Evolutionary conservation across 306 rosid genomes (phyloP), one percentile per base, ranked within the genome.

Genomic region (Dalbergia oliveri): DNA sequence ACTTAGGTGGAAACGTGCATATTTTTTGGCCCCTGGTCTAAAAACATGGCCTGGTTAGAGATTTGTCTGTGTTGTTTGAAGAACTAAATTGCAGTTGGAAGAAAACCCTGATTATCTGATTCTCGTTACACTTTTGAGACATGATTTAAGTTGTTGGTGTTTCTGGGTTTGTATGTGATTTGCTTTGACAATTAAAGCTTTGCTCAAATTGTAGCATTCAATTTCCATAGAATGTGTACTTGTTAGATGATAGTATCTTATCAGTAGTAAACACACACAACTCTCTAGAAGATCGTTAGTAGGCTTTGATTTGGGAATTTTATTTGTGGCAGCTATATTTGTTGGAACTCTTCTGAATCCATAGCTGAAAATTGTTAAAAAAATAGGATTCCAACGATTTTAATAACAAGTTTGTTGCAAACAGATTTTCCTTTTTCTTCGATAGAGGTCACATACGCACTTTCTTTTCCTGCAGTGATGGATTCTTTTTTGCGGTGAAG

Each of bases 401-500:
- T 21, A 37, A 14, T 21, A 37, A 81, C 51, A 39, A 74, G 61
- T 35, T 63, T 44, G 61, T 56, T 76, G 66, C 35, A 41, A 49
- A 58, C 9, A 67, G 53, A 67, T 50, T 18, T 75, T 3, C 18
- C 37, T 1, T 16, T 72, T 72, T 50, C 16, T 53, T 60, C 78
- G 74, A 56, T 65, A 11, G 76, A 18, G 21, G 18, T 85, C 80
- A 73, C 57, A 12, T 23, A 1, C 56, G 50, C 69, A 60, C 71
- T 37, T 61, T 69, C n/a, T 82, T 70, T 60, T 69, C 45, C 23
- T 76, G 86, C 86, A 90, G 92, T 14, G 91, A 85, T 80, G 94
- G 92, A 69, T 83, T 81, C 85, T 88, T 90, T 86, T 90, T 87
- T 60, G 92, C 92, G 13, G 89, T 90, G 37, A 90, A 90, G 85